Evolutionary conservation across 2,329 filamentous ascomycete genomes (phyloP).

Genomic region (Camillea tinctor): DNA sequence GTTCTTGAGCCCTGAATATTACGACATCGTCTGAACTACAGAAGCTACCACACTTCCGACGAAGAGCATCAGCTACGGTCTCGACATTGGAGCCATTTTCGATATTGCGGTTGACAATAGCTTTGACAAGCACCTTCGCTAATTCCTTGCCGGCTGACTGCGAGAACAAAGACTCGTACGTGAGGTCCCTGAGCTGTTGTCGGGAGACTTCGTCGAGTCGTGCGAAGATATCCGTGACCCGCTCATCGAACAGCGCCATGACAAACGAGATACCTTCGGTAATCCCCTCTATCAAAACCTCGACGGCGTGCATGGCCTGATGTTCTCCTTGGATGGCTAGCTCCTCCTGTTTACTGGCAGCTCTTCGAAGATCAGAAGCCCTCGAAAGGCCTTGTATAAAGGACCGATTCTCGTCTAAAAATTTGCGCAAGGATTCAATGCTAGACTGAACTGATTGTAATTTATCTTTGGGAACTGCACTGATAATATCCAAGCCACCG

Average conservation of each 20-base stretch:
- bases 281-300: conserved; percentile 83
- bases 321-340: conserved; percentile 92
- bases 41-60: conserved; percentile 91
- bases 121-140: conserved; percentile 92
- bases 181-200: conserved; percentile 70
- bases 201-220: conserved; percentile 70
- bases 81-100: conserved; percentile 96
- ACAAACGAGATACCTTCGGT: conserved; percentile 97
- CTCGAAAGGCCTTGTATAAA: conserved; percentile 95
- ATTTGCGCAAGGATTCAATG: conserved; percentile 74
- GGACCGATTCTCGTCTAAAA: conserved; percentile 81
- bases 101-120: conserved; percentile 97
- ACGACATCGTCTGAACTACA: conserved; percentile 96
- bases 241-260: conserved; percentile 90
- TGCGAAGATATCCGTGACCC: conserved; percentile 81
- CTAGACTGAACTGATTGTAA: conserved; percentile 76
- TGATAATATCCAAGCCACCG: conserved; percentile 61
- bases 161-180: conserved; percentile 85
- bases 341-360: conserved; percentile 82
- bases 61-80: conserved; percentile 91
- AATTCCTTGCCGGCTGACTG: conserved; percentile 77
- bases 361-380: conserved; percentile 77
- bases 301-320: conserved; percentile 81
- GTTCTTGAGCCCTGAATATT: conserved; percentile 97
- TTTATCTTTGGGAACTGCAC: conserved; percentile 66